Evolutionary conservation across 108 stramenopile genomes (phyloP).

Genomic region (Pseudonitzschia multiseries): DNA sequence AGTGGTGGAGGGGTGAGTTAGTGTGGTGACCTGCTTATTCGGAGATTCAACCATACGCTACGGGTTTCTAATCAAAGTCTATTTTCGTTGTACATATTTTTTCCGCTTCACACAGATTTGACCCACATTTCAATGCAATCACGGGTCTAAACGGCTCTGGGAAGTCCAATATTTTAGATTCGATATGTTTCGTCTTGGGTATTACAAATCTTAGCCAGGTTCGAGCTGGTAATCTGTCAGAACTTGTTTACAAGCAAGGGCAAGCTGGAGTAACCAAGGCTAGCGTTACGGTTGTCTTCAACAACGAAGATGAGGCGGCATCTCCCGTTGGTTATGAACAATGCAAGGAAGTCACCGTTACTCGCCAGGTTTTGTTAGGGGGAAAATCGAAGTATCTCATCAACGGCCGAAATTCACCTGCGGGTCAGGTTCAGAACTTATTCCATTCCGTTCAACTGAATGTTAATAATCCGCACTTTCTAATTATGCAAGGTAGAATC

Average conservation of each 20-base stretch:
- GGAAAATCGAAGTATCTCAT: conserved; percentile 99
- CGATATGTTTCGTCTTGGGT: conserved; percentile 99
- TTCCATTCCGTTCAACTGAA: conserved; percentile 99
- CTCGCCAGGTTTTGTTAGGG: conserved; percentile 95
- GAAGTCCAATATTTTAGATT: conserved; percentile 97
- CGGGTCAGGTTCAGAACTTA: conserved; percentile 93
- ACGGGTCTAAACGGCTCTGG: conserved; percentile 99
- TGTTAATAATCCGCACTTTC: conserved; percentile 99
- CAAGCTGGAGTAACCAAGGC: conserved; percentile 99
- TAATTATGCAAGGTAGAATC: conserved; percentile 99
- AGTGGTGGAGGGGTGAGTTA: conserved; percentile 89
- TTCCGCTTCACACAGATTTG: conserved; percentile 65
- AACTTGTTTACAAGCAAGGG: conserved; percentile 99
- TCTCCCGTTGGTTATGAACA: conserved; percentile 96
- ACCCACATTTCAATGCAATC: conserved; percentile 99
- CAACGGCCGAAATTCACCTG: conserved; percentile 92
- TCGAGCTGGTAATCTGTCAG: conserved; percentile 95
- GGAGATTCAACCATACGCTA: not conserved
- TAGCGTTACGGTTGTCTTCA: conserved; percentile 93
- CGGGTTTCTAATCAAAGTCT: not conserved
- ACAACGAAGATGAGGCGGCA: conserved; percentile 87
- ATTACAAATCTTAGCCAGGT: conserved; percentile 97
- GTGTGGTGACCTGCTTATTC: not conserved
- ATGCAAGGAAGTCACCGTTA: conserved; percentile 91
- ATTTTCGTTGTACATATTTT: not conserved